phyloP scores from a whole-genome alignment of 1,284 basidiomycete species.

The Microbotryum silenes-acaulis region DNA sequence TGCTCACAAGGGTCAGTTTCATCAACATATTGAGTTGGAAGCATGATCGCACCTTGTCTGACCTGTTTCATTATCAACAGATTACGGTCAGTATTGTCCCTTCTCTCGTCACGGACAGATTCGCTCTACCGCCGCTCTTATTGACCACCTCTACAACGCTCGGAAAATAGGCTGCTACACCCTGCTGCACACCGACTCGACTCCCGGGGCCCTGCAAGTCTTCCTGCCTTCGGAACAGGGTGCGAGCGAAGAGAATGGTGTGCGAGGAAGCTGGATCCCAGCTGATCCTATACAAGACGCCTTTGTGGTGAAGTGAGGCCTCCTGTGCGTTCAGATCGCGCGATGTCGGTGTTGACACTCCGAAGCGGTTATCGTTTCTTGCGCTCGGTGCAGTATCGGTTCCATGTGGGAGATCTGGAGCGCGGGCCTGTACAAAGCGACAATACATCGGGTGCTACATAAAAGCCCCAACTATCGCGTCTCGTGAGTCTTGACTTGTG shows the following conservation, averaged over 20 bases:
- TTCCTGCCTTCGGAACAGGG: conserved; percentile 49
- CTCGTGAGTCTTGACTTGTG: conserved; percentile 38
- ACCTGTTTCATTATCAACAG: too few relatives aligned
- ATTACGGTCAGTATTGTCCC: too few relatives aligned
- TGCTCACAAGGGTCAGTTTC: conserved; percentile 68
- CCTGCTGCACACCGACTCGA: conserved; percentile 68
- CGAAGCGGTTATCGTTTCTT: too few relatives aligned
- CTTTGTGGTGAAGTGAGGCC: conserved; percentile 56
- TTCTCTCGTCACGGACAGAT: too few relatives aligned
- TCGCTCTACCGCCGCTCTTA: too few relatives aligned
- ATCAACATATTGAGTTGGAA: too few relatives aligned
- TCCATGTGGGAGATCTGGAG: conserved; percentile 80
- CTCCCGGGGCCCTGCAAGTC: conserved; percentile 67
- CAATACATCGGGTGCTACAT: conserved; percentile 69
- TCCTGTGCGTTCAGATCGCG: too few relatives aligned
- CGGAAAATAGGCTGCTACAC: conserved; percentile 53
- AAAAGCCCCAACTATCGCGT: conserved; percentile 63
- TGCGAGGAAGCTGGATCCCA: conserved; percentile 59
- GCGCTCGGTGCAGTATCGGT: conserved; percentile 46
- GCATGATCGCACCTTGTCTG: too few relatives aligned
- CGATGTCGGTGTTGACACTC: too few relatives aligned
- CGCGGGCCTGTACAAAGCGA: conserved; percentile 64
- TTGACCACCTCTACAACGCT: too few relatives aligned
- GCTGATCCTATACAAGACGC: conserved; percentile 69
- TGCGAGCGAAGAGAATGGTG: conserved; percentile 49